Percentiles rank a stretch among this genome's conserved stretches.
These are phyloP conservation scores for Bipolaris bicolor DNA, from an alignment of 2,329 filamentous ascomycete genomes.

Conservation along the genomic window DNA sequence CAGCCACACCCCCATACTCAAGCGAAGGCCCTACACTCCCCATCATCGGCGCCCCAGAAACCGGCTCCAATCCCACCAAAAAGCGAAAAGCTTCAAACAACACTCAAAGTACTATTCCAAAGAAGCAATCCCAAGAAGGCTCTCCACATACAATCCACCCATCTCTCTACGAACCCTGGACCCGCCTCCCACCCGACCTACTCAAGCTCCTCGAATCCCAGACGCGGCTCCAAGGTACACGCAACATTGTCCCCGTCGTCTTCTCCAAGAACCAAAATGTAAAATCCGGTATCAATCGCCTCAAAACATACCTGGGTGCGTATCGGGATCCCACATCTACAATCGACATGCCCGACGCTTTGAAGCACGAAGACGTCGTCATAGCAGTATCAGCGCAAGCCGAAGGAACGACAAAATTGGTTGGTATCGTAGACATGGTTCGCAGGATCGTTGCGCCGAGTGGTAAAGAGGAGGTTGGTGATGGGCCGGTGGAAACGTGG, in stretches of 20 bases:
- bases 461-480: slow-evolving; percentile 1
- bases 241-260: slow-evolving; percentile 22
- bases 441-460: slow-evolving; percentile 18
- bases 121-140: slow-evolving; percentile 6
- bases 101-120: neutral
- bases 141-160: slow-evolving; percentile 17
- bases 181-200: slow-evolving; percentile 15
- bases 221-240: slow-evolving; percentile 4
- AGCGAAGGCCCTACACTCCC: slow-evolving; percentile 34
- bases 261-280: slow-evolving; percentile 33
- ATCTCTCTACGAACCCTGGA: slow-evolving; percentile 30
- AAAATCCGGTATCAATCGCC: slow-evolving; percentile 21
- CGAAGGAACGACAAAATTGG: slow-evolving; percentile 27
- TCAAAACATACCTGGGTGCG: slow-evolving; percentile 20
- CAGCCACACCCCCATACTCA: slow-evolving; percentile 19
- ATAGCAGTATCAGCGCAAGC: slow-evolving; percentile 32
- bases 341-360: slow-evolving; percentile 16
- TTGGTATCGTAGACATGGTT: slow-evolving; percentile 30
- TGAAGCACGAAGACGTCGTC: slow-evolving; percentile 11
- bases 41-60: slow-evolving; percentile 12
- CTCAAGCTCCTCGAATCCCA: slow-evolving; percentile 12
- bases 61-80: neutral
- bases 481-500: slow-evolving; percentile 19
- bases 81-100: slow-evolving; percentile 16
- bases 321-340: slow-evolving; percentile 11